phyloP scores from a whole-genome alignment of 1,139 yeast species.

The Saccharomyces hybrid region DNA sequence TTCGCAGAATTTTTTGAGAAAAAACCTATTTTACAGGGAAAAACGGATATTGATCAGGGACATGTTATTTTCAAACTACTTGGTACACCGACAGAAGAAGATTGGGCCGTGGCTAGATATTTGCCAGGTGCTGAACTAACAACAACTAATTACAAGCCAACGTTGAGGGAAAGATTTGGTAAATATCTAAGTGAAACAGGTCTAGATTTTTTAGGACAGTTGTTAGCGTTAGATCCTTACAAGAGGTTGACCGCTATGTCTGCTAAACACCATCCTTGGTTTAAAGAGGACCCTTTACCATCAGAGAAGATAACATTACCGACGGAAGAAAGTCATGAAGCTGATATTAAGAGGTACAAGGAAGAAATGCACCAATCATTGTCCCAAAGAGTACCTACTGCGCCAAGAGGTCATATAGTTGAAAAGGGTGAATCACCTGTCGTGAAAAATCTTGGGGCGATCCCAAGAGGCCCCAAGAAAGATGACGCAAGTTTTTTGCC shows the following conservation, averaged over 20 bases:
- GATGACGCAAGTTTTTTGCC: not conserved
- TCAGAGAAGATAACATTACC: conserved; percentile 51
- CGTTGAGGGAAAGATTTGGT: conserved; percentile 44
- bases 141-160: conserved; percentile 41
- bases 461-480: conserved; percentile 6
- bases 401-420: conserved; percentile 28
- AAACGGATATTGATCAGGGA: conserved; percentile 86
- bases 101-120: conserved; percentile 57
- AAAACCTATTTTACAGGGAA: conserved; percentile 79
- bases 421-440: conserved; percentile 11
- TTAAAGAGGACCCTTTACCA: conserved; percentile 58
- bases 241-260: conserved; percentile 69
- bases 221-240: conserved; percentile 60
- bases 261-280: conserved; percentile 66
- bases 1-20: conserved; percentile 82
- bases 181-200: conserved; percentile 29
- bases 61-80: conserved; percentile 68
- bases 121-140: conserved; percentile 51
- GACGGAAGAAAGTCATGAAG: conserved; percentile 84
- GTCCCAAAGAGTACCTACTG: conserved; percentile 30
- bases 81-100: conserved; percentile 65
- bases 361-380: conserved; percentile 32
- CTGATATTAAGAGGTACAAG: conserved; percentile 62
- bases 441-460: not conserved
- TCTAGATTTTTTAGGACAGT: conserved; percentile 41